Percentiles rank a stretch among this genome's conserved stretches.
Conservation (phyloP, 1,284 basidiomycete species). For the Ceratobasidium sp. region DNA sequence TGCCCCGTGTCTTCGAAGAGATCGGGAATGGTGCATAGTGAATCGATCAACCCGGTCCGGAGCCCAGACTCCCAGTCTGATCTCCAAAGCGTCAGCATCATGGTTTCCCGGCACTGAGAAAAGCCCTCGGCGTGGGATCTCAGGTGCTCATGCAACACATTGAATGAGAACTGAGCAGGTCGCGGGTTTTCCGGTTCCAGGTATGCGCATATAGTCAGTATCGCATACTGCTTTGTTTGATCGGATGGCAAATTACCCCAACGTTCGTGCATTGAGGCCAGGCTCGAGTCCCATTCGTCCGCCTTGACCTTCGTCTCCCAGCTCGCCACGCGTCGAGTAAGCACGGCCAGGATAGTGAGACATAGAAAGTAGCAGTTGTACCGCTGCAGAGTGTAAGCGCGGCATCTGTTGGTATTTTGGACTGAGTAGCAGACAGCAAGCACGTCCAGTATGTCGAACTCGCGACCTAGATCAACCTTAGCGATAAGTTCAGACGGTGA, state of each 20-base stretch:
- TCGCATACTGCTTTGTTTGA: neutral
- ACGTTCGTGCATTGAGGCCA: neutral
- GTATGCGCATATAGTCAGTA: neutral
- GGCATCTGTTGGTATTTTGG: neutral
- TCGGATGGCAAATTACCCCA: neutral
- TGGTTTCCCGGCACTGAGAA: no score
- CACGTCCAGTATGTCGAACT: conserved; percentile 2
- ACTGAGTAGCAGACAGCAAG: neutral
- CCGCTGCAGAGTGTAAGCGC: neutral
- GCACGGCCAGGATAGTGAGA: neutral
- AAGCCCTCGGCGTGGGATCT: no score
- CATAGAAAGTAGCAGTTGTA: conserved; percentile 22
- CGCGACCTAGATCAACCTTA: neutral
- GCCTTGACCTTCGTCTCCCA: neutral
- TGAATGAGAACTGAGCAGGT: neutral
- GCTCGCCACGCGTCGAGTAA: neutral
- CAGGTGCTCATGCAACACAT: no score
- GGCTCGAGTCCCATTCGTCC: neutral
- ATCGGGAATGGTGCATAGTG: no score
- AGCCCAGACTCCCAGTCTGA: no score
- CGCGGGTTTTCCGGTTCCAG: neutral
- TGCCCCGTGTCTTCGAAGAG: no score
- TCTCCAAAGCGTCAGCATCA: no score
- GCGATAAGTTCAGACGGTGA: neutral
- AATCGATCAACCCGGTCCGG: no score